Base-by-base conservation (phyloP, 768 basidiomycete genomes). In the Lactarius deliciosus region DNA sequence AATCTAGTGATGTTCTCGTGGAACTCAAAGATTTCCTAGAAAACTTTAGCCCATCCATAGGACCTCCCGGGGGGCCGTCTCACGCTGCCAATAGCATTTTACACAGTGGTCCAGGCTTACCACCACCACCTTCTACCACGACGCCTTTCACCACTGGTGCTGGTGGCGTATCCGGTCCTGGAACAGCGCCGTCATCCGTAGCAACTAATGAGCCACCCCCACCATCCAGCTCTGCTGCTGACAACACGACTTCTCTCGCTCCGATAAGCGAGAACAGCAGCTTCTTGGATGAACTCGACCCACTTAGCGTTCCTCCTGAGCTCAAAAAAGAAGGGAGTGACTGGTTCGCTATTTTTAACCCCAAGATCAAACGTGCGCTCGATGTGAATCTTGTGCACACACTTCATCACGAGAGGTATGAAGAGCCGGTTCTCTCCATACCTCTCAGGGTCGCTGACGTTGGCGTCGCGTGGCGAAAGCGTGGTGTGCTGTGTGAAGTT, bases 401-500 rank as follows among this genome's bases (percentile, higher is more conserved):
- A 4, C 80, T 96, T n/a, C 86, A 87, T 76, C 94, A 96, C 73
- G 93, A 94, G 76, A 94, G 91, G 92, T 94, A 74, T 63, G 79
- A 75, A 16, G 15, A 54, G 38, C 50, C 16, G 8, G 34, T 59
- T 66, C 61, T 63, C 54, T 41, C 28, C 41, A 32, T 63, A 22
- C 64, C 38, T 53, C 47, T 47, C 20, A 22, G 41, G 38, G 41
- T 47, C 20, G 65, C 47, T 61, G 36, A 59, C 16, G 60, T 58
- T 15, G 43, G 36, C 30, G 5, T 40, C 64, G 38, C 34, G 57
- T 64, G 54, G 59, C 13, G 59, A 50, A 69, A 90, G 89, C 66
- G 90, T 91, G 28, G 89, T 91, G 10, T 92, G 96, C 72, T 97
- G 95, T 73, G 94, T 97, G 32, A 85, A 91, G 66, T 96, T 97